These are phyloP conservation scores for Amylostereum areolatum DNA, from an alignment of 1,284 basidiomycete genomes.

Conservation along the genomic window DNA sequence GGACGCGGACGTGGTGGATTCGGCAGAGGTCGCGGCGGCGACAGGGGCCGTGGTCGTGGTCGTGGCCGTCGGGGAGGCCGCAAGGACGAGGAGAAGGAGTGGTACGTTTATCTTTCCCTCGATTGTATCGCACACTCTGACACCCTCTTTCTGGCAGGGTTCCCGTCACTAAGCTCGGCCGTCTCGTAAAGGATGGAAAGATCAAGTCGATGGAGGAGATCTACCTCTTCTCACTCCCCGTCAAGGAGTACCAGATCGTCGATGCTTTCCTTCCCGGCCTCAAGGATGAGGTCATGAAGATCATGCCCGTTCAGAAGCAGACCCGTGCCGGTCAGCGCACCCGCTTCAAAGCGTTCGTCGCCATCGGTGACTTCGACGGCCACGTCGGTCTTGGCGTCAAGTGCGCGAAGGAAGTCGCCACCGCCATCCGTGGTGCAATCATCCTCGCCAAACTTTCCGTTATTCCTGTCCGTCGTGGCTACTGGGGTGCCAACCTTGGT, in stretches of 20 bases:
- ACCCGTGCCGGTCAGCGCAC: slow-evolving; percentile 99
- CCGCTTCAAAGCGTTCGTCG: slow-evolving; percentile 99
- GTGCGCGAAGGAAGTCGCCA: slow-evolving; percentile 99
- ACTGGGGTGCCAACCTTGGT: slow-evolving; percentile 99
- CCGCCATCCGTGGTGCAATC: slow-evolving; percentile 98
- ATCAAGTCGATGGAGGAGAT: slow-evolving; percentile 99
- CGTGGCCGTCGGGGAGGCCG: slow-evolving; percentile 93
- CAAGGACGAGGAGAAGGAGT: slow-evolving; percentile 99
- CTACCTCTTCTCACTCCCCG: slow-evolving; percentile 99
- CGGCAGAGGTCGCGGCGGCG: slow-evolving; percentile 77
- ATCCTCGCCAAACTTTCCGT: slow-evolving; percentile 95
- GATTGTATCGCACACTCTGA: neutral
- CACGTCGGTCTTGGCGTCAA: slow-evolving; percentile 99
- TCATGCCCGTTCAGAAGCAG: slow-evolving; percentile 99
- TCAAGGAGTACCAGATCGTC: slow-evolving; percentile 98
- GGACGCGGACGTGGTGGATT: slow-evolving; percentile 80
- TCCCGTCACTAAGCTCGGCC: slow-evolving; percentile 98
- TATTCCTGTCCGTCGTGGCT: slow-evolving; percentile 95
- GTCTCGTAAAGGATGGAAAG: slow-evolving; percentile 99
- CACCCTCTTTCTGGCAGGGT: slow-evolving; percentile 49
- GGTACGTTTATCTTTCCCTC: slow-evolving; percentile 49
- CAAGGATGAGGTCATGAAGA: slow-evolving; percentile 99
- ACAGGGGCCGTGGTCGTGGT: slow-evolving; percentile 75
- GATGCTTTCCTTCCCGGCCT: slow-evolving; percentile 96
- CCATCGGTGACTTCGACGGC: slow-evolving; percentile 97